Percentiles rank a stretch among this genome's conserved stretches.
These are phyloP conservation scores for Fusarium coicis DNA, from an alignment of 2,329 filamentous ascomycete genomes.

Conservation along the genomic window DNA sequence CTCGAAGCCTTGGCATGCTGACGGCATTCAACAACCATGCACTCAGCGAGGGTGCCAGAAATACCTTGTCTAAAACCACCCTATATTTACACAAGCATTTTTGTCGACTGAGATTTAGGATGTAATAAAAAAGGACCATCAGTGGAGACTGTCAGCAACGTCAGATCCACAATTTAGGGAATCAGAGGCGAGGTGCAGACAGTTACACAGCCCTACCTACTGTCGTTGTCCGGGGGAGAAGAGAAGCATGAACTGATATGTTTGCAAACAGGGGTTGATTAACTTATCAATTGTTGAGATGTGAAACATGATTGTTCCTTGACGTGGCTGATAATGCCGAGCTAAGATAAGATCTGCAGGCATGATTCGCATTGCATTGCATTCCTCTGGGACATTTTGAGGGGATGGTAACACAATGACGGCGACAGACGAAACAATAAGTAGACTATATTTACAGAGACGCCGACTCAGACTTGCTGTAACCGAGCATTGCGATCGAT, in stretches of 20 bases:
- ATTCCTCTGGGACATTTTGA: not conserved
- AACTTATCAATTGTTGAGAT: not conserved
- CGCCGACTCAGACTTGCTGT: not conserved
- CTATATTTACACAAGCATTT: fast-evolving
- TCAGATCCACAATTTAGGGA: constrained; percentile 16
- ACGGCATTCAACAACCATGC: not conserved
- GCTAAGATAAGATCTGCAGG: constrained; percentile 1
- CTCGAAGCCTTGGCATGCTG: constrained; percentile 1
- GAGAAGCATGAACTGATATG: not conserved
- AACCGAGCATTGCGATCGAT: constrained; percentile 5
- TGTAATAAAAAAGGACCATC: constrained; percentile 3
- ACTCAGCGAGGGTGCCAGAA: not conserved
- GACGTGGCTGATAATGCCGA: not conserved
- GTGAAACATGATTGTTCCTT: constrained; percentile 16
- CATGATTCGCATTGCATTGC: not conserved
- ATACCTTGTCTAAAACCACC: fast-evolving
- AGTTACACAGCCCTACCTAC: constrained; percentile 17
- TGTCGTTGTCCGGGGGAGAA: not conserved
- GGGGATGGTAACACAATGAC: not conserved
- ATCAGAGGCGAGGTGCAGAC: constrained; percentile 27
- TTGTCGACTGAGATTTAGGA: not conserved
- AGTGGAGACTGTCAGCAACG: constrained; percentile 23
- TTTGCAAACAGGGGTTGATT: not conserved
- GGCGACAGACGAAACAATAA: not conserved
- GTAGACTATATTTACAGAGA: not conserved